Conservation (phyloP, 176 grass and related monocot genomes). For the Triticum urartu region DNA sequence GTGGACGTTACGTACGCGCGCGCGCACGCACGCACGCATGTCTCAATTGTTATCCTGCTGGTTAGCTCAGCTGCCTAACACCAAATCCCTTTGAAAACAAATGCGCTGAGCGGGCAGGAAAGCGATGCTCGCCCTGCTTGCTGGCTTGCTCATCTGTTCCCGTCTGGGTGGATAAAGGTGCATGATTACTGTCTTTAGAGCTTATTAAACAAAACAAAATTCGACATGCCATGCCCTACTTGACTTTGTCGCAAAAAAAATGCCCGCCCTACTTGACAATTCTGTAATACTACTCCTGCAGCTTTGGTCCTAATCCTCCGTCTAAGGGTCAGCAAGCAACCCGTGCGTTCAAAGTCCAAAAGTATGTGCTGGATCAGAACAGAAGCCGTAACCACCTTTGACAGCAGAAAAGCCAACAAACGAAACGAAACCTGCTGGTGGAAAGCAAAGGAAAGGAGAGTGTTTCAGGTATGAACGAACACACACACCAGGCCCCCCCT, state of each 20-base stretch:
- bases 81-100: slow-evolving; percentile 43
- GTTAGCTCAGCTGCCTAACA: slow-evolving; percentile 38
- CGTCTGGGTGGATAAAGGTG: background rate
- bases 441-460: background rate
- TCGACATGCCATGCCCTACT: background rate
- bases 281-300: background rate
- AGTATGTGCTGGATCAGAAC: background rate
- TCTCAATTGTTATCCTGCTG: slow-evolving; percentile 21
- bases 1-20: background rate
- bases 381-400: slow-evolving; percentile 14
- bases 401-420: slow-evolving; percentile 8
- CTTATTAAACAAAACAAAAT: background rate
- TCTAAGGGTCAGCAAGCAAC: slow-evolving; percentile 1
- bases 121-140: slow-evolving; percentile 1
- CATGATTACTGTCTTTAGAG: background rate
- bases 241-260: background rate
- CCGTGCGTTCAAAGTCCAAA: background rate
- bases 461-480: slow-evolving; percentile 27
- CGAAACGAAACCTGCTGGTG: background rate
- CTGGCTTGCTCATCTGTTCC: background rate
- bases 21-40: background rate
- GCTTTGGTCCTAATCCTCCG: slow-evolving; percentile 5
- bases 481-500: background rate
- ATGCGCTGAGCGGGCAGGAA: background rate
- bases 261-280: background rate